A percentile compares a stretch with the other conserved stretches of the same genome.
phyloP scores from a whole-genome alignment of 176 grass and related monocot species.

The Ananas comosus region DNA sequence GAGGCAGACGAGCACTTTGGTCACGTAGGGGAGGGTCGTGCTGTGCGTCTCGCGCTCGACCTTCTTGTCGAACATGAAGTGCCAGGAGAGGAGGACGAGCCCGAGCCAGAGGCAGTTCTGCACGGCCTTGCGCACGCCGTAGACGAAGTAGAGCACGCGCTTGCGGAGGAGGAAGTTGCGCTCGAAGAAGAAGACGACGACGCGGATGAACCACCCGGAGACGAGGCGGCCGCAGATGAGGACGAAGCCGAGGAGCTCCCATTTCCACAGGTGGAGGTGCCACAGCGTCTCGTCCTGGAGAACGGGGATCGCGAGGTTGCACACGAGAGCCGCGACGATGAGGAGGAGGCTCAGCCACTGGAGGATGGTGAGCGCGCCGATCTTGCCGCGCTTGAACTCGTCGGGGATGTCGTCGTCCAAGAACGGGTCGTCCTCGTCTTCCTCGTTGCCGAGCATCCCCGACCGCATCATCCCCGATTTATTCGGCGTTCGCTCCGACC shows the following conservation, averaged over 20 bases:
- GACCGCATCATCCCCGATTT: not conserved
- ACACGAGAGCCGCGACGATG: constrained; percentile 42
- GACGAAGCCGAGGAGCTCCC: constrained; percentile 57
- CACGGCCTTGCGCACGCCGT: constrained; percentile 56
- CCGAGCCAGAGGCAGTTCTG: constrained; percentile 68
- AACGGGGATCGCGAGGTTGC: constrained; percentile 33
- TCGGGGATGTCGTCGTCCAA: constrained; percentile 55
- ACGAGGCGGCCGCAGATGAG: constrained; percentile 78
- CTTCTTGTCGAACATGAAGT: constrained; percentile 59
- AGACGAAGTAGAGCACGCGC: constrained; percentile 82
- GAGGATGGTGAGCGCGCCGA: constrained; percentile 44
- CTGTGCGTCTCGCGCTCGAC: constrained; percentile 28
- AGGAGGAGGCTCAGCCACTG: constrained; percentile 67
- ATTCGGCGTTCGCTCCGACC: constrained; percentile 16
- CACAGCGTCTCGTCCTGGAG: constrained; percentile 25
- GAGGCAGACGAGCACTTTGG: constrained; percentile 6
- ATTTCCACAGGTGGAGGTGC: constrained; percentile 59
- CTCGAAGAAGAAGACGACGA: constrained; percentile 52
- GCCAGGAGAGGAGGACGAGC: constrained; percentile 60
- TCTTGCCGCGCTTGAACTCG: constrained; percentile 48
- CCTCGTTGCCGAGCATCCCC: constrained; percentile 17
- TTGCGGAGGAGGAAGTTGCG: constrained; percentile 71
- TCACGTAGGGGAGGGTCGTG: constrained; percentile 17
- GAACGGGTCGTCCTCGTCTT: constrained; percentile 80
- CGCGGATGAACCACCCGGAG: constrained; percentile 58